Evolutionary conservation across 2,329 filamentous ascomycete species (phyloP).

Genomic region (Colletotrichum sp.): DNA sequence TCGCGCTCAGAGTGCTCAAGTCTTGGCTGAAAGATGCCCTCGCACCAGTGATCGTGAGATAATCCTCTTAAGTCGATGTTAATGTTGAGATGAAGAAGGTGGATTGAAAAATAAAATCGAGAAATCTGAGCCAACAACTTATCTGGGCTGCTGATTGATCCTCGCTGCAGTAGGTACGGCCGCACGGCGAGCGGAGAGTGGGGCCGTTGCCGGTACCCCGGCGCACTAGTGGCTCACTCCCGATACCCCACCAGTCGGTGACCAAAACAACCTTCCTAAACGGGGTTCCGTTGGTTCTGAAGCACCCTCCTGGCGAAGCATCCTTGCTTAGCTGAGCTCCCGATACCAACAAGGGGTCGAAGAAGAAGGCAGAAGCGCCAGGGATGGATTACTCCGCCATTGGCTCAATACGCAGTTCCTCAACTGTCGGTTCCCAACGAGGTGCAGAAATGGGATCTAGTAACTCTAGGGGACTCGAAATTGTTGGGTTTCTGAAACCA

Average conservation of each 20-base stretch:
- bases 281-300: background rate
- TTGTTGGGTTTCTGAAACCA: background rate
- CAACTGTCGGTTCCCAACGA: background rate
- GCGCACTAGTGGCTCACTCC: background rate
- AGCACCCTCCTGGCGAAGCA: background rate
- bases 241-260: background rate
- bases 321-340: background rate
- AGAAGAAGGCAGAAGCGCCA: background rate
- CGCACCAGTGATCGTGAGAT: background rate
- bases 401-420: background rate
- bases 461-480: background rate
- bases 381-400: background rate
- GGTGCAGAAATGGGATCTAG: background rate
- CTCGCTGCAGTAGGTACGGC: no score
- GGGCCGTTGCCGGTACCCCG: background rate
- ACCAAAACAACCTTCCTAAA: background rate
- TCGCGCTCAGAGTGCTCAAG: background rate
- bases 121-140: background rate
- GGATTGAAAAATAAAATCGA: background rate
- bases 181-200: background rate
- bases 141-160: background rate
- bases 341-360: background rate
- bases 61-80: rapidly evolving
- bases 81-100: background rate
- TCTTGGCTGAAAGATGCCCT: background rate